These are phyloP conservation scores for Mallotus japonicus DNA, from an alignment of 441 rosid species.

Conservation along the genomic window DNA sequence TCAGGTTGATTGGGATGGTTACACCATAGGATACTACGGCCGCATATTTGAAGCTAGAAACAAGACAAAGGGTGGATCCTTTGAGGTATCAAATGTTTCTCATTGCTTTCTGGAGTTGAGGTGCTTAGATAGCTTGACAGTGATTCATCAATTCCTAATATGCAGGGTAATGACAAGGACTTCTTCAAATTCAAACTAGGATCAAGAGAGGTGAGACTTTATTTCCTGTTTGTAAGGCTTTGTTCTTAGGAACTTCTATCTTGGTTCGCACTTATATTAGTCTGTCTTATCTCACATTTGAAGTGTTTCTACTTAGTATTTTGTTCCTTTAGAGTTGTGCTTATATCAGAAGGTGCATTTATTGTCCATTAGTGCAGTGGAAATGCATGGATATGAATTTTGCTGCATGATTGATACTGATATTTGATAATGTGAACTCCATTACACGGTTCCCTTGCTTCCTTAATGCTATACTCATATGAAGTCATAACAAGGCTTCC, in stretches of 20 bases:
- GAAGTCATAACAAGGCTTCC: constrained; percentile 5
- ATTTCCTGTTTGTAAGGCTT: constrained; percentile 3
- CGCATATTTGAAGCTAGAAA: constrained; percentile 99
- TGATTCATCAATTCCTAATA: constrained; percentile 19
- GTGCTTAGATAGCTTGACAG: constrained; percentile 9
- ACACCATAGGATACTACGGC: constrained; percentile 96
- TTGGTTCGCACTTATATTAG: background rate
- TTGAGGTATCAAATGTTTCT: constrained; percentile 56
- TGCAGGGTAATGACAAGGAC: constrained; percentile 87
- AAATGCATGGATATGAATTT: constrained; percentile 7
- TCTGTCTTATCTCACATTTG: background rate
- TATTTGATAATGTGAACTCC: constrained; percentile 9
- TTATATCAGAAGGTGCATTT: background rate
- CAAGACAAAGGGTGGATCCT: constrained; percentile 93
- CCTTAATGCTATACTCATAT: background rate
- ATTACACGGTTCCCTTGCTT: background rate
- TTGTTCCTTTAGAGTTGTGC: background rate
- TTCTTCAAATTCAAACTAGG: constrained; percentile 83
- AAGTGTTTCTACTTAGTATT: background rate
- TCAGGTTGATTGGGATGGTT: constrained; percentile 98
- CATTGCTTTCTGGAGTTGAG: constrained; percentile 5
- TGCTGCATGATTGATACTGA: background rate
- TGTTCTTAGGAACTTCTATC: constrained; percentile 1
- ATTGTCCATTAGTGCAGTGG: background rate
- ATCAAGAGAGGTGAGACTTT: constrained; percentile 53